A percentile compares a stretch with the other conserved stretches of the same genome.
Conservation (phyloP, 805 yeast species). For the Ogataea dorogensis region DNA sequence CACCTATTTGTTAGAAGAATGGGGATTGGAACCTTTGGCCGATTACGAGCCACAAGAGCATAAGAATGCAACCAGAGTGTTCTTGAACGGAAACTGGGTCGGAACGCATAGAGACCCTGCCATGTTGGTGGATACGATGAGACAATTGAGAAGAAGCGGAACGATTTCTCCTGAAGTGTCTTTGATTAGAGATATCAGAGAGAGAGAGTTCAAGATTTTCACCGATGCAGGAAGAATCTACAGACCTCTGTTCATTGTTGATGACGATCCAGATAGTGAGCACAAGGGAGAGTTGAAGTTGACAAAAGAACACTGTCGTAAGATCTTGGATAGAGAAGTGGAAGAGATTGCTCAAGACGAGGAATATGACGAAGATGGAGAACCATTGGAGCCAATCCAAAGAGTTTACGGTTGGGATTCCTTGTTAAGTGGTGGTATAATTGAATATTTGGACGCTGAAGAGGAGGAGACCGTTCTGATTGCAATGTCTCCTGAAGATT, state of each 20-base stretch:
- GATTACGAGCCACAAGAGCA: slow-evolving; percentile 92
- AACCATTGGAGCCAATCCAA: slow-evolving; percentile 42
- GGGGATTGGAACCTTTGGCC: slow-evolving; percentile 99
- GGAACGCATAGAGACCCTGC: slow-evolving; percentile 98
- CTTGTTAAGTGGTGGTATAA: slow-evolving; percentile 78
- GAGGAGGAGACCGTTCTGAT: slow-evolving; percentile 98
- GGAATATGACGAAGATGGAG: slow-evolving; percentile 44
- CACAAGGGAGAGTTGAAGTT: slow-evolving; percentile 76
- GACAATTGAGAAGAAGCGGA: slow-evolving; percentile 89
- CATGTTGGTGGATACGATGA: slow-evolving; percentile 85
- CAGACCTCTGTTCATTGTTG: slow-evolving; percentile 93
- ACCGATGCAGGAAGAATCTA: slow-evolving; percentile 99
- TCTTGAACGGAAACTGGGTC: slow-evolving; percentile 99
- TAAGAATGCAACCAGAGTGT: slow-evolving; percentile 88
- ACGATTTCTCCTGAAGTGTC: slow-evolving; percentile 96
- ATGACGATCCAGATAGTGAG: slow-evolving; percentile 71
- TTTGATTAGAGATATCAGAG: slow-evolving; percentile 94
- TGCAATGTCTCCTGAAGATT: slow-evolving; percentile 98
- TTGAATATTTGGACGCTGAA: slow-evolving; percentile 97
- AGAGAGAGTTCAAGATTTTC: slow-evolving; percentile 90
- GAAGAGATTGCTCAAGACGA: slow-evolving; percentile 53
- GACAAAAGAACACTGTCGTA: slow-evolving; percentile 79
- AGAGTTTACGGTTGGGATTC: slow-evolving; percentile 76
- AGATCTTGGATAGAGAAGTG: slow-evolving; percentile 59
- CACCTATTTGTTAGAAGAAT: slow-evolving; percentile 88